Percentiles rank a stretch among this genome's conserved stretches.
phyloP scores from a whole-genome alignment of 1,139 yeast species.

The Pichia sp. region DNA sequence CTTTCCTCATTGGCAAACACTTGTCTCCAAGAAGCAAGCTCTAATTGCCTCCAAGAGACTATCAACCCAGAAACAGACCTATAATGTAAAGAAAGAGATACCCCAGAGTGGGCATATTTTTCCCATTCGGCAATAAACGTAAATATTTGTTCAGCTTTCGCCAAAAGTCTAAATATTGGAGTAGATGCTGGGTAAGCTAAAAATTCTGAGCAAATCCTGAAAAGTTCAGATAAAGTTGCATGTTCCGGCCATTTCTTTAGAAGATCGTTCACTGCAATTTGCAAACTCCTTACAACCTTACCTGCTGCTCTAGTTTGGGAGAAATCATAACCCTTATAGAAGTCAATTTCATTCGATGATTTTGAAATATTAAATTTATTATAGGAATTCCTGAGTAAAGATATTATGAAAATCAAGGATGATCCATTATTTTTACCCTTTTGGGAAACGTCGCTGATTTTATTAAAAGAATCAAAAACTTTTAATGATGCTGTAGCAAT shows the following conservation, averaged over 20 bases:
- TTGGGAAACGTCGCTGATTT: conserved; percentile 24
- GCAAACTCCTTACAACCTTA: conserved; percentile 41
- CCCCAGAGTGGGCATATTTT: conserved; percentile 77
- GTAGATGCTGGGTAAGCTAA: conserved; percentile 52
- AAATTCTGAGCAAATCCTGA: conserved; percentile 61
- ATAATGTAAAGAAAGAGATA: conserved; percentile 50
- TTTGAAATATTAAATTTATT: conserved; percentile 15
- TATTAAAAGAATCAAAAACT: conserved; percentile 26
- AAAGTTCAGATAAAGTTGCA: conserved; percentile 70
- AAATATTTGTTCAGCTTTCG: conserved; percentile 81
- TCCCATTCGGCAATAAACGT: conserved; percentile 88
- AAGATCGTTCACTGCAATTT: conserved; percentile 40
- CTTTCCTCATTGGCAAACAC: conserved; percentile 64
- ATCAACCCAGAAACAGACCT: conserved; percentile 59
- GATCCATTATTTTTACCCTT: conserved; percentile 31
- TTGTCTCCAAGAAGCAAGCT: conserved; percentile 77
- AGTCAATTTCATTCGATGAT: conserved; percentile 21
- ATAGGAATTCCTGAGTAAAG: conserved; percentile 26
- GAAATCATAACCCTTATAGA: conserved; percentile 56
- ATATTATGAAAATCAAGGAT: conserved; percentile 38
- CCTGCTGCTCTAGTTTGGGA: conserved; percentile 58
- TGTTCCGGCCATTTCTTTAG: conserved; percentile 89
- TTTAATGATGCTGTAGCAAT: conserved; percentile 37
- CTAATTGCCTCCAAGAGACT: conserved; percentile 86
- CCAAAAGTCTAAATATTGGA: conserved; percentile 72